phyloP scores from a whole-genome alignment of 2,329 filamentous ascomycete species.

The Bipolaris cookei region DNA sequence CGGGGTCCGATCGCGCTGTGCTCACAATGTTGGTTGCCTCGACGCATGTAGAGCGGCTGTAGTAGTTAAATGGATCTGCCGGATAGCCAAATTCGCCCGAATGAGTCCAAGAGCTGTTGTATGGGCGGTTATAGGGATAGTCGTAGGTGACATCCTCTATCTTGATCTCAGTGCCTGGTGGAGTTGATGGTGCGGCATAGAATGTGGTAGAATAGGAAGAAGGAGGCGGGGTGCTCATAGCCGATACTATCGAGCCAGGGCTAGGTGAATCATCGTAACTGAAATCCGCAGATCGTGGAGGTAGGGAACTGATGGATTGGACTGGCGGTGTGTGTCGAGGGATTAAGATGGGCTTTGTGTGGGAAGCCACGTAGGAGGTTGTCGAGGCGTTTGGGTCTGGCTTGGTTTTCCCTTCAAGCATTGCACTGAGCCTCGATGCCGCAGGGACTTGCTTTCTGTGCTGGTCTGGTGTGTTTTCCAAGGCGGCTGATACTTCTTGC shows the following conservation, averaged over 20 bases:
- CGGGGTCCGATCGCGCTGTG: conserved; percentile 50
- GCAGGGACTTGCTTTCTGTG: conserved; percentile 40
- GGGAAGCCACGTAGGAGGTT: conserved; percentile 24
- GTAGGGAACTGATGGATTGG: conserved; percentile 32
- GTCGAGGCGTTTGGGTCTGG: conserved; percentile 30
- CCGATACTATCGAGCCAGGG: conserved; percentile 42
- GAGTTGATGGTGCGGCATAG: conserved; percentile 28
- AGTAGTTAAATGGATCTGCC: conserved; percentile 27
- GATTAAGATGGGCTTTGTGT: conserved; percentile 21
- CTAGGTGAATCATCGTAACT: conserved; percentile 39
- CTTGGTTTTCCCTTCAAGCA: conserved; percentile 41
- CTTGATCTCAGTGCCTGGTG: conserved; percentile 33
- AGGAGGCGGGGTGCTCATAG: conserved; percentile 41
- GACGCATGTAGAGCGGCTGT: conserved; percentile 45
- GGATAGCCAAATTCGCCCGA: conserved; percentile 24
- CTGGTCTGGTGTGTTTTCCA: conserved; percentile 32
- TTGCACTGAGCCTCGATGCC: conserved; percentile 33
- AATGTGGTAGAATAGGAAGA: conserved; percentile 29
- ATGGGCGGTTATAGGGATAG: conserved; percentile 32
- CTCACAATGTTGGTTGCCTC: conserved; percentile 56
- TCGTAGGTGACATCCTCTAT: conserved; percentile 33
- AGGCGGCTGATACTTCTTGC: conserved; percentile 55
- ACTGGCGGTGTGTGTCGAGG: conserved; percentile 28
- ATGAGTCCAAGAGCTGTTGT: conserved; percentile 33
- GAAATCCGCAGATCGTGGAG: conserved; percentile 28